Percentiles rank a stretch among this genome's conserved stretches.
These are phyloP conservation scores for Isabelozyma heimii DNA, from an alignment of 805 yeast species.

Conservation along the genomic window DNA sequence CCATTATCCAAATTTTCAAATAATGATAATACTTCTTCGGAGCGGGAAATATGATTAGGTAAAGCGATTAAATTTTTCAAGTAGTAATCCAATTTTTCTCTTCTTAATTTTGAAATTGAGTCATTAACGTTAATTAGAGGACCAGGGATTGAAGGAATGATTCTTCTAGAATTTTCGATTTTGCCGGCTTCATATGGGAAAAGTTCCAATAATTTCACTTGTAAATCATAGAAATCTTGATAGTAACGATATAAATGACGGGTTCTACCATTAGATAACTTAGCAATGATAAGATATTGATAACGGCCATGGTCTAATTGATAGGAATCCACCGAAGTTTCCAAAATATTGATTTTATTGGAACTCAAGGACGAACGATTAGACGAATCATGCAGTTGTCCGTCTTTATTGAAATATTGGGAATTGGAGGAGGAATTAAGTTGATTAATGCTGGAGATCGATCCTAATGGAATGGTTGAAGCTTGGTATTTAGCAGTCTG, in stretches of 20 bases:
- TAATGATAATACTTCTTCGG: constrained; percentile 63
- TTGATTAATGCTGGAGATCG: constrained; percentile 25
- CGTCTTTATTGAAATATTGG: constrained; percentile 33
- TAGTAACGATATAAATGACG: constrained; percentile 83
- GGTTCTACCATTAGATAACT: constrained; percentile 61
- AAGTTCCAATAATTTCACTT: constrained; percentile 72
- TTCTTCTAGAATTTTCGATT: constrained; percentile 69
- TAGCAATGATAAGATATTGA: constrained; percentile 77
- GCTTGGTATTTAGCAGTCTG: constrained; percentile 91
- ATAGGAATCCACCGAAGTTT: constrained; percentile 76
- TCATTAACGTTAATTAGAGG: constrained; percentile 92
- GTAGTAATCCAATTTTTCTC: constrained; percentile 54
- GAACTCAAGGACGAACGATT: constrained; percentile 32
- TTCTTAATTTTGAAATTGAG: constrained; percentile 50
- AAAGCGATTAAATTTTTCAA: constrained; percentile 58
- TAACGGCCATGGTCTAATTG: constrained; percentile 81
- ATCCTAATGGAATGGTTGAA: constrained; percentile 71
- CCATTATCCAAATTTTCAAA: constrained; percentile 61
- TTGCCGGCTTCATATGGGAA: constrained; percentile 94
- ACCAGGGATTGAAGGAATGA: constrained; percentile 93
- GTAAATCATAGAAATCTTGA: constrained; percentile 95
- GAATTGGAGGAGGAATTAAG: constrained; percentile 34
- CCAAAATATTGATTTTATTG: constrained; percentile 39
- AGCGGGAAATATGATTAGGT: constrained; percentile 74
- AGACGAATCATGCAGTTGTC: constrained; percentile 10